A percentile compares a stretch with the other conserved stretches of the same genome.
Evolutionary conservation across 345 rosid genomes (phyloP).

Genomic region (Mangifera indica): DNA sequence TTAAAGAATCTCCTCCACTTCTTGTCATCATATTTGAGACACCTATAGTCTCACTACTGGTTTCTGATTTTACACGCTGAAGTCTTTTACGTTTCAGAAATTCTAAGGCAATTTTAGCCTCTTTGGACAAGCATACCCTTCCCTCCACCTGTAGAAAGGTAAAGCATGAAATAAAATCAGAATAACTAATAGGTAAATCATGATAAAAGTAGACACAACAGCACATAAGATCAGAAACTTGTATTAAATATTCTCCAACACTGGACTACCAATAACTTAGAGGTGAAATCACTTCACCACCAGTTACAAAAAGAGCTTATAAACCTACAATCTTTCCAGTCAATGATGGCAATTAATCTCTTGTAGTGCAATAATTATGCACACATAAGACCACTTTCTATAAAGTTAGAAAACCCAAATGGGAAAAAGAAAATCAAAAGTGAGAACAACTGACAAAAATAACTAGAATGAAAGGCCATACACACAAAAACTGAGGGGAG

Average conservation of each 20-base stretch:
- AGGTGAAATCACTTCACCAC: background rate
- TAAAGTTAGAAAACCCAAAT: too few relatives aligned
- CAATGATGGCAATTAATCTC: background rate
- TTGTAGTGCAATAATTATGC: background rate
- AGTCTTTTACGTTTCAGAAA: conserved; percentile 82
- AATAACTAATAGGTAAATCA: conserved; percentile 1
- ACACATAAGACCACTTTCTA: background rate
- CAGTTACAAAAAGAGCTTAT: background rate
- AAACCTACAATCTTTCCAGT: background rate
- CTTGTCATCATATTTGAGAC: conserved; percentile 51
- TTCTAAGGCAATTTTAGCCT: conserved; percentile 69
- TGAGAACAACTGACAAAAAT: too few relatives aligned
- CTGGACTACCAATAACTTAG: background rate
- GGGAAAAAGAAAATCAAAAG: background rate
- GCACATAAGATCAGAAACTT: background rate
- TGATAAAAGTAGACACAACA: conserved; percentile 2
- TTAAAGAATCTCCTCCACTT: conserved; percentile 86
- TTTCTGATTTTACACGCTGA: conserved; percentile 63
- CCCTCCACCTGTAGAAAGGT: conserved; percentile 81
- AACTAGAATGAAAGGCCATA: too few relatives aligned
- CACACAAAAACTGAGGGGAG: too few relatives aligned
- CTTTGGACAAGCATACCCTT: conserved; percentile 68
- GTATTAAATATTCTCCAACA: conserved; percentile 15
- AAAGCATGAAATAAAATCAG: conserved; percentile 4
- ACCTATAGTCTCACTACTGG: conserved; percentile 39